These are phyloP conservation scores for Nicotiana paniculata DNA, from an alignment of 257 asterid species.

Conservation along the genomic window DNA sequence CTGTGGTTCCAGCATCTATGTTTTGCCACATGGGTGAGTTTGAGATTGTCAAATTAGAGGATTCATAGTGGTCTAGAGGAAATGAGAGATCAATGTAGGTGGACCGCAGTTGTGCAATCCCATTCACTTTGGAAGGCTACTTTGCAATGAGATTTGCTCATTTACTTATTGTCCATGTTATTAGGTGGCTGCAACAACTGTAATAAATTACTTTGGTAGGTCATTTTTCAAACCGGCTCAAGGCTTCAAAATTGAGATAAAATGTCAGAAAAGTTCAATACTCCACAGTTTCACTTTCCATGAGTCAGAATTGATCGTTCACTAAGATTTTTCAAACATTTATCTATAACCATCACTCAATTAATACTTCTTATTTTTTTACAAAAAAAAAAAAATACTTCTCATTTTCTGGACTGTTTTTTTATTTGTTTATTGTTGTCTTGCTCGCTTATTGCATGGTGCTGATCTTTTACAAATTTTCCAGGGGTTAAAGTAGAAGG, in stretches of 20 bases:
- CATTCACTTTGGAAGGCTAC: not conserved
- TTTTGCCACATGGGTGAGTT: not conserved
- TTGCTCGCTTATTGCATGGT: constrained; percentile 13
- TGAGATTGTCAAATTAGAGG: not conserved
- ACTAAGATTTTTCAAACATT: not conserved
- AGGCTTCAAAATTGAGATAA: not conserved
- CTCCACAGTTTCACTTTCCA: not conserved
- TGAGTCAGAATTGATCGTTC: not conserved
- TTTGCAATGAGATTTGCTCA: not conserved
- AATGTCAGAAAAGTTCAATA: not conserved
- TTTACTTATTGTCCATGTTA: not conserved
- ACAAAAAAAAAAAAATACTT: not conserved
- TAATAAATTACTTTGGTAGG: not conserved
- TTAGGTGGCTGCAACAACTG: not conserved
- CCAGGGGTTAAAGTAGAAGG: constrained; percentile 89
- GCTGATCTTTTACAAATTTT: constrained; percentile 22
- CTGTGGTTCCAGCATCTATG: not conserved
- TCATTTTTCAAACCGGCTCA: not conserved
- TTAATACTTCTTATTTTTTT: not conserved
- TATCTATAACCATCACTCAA: not conserved
- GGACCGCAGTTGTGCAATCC: not conserved
- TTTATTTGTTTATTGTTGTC: not conserved
- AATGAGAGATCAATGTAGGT: not conserved
- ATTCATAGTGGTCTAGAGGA: not conserved
- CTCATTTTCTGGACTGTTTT: not conserved